Evolutionary conservation across 768 basidiomycete genomes (phyloP), one percentile per base, ranked within the genome.

Genomic region (Calocera cornea): DNA sequence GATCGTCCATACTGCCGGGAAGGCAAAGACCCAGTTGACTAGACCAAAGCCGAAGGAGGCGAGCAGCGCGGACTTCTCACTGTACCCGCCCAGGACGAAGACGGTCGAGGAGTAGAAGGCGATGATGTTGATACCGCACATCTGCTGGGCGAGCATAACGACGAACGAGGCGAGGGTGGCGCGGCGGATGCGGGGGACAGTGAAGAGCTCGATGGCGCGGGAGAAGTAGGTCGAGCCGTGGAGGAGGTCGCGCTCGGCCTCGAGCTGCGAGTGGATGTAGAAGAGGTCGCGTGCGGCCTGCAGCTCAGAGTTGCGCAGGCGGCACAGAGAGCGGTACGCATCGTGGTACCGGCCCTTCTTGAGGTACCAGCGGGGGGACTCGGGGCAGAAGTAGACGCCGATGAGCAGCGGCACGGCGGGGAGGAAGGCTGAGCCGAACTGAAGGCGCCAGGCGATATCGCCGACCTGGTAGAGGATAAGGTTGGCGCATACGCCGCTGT

Each of bases 1-100:
- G 66, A 70, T 34, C 72, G 78, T 80, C 67, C 83, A 85, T 34
- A 88, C 80, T 11, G 86, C 87, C 0, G 87, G 87, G 67, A 86
- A 83, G 1, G 86, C 86, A 66, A 87, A 70, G 49, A 74, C 12
- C 73, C 72, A 69, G 47, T 76, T 71, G 65, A 76, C 69, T 29
- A 72, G 72, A 67, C 77, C 77, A 69, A 74, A 78, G 36, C 77
- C 77, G 36, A 76, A 68, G 1, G 75, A 76, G 7, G 76, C 77
- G 66, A 69, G 74, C 3, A 78, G 70, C 5, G 77, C 71, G 41
- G 71, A 68, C 38, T 72, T 65, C 2, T 67, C 50, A 27, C 72
- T 66, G 70, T 73, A 76, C 3, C 77, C 77, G 2, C 75, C 77
- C 38, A 78, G 70, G 16, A 68, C 69, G 70, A 80, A 80, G 66